Conservation (phyloP, 2,329 filamentous ascomycete genomes). For the Rhinocladiella mackenziei region DNA sequence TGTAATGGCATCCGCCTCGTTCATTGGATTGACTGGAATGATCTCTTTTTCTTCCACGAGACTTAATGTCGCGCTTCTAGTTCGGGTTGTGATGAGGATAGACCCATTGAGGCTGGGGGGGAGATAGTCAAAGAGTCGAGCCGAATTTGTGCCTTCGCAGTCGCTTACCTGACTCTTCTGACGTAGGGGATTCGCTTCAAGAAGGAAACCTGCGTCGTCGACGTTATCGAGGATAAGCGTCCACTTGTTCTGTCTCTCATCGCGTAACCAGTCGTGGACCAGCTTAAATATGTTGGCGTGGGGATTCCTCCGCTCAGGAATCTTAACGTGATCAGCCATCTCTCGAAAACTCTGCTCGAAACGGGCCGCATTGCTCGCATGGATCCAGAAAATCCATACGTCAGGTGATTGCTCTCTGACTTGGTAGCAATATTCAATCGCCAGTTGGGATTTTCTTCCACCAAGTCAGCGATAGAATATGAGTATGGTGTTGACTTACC, state of each 20-base stretch:
- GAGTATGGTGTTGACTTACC: slow-evolving; percentile 27
- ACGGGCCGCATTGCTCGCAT: slow-evolving; percentile 23
- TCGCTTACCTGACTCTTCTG: not conserved
- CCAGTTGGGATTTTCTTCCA: slow-evolving; percentile 33
- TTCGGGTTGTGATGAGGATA: slow-evolving; percentile 23
- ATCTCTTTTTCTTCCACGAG: slow-evolving; percentile 8
- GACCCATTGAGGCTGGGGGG: slow-evolving; percentile 25
- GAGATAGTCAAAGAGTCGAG: slow-evolving; percentile 17
- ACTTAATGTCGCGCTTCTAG: not conserved
- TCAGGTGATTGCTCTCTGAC: slow-evolving; percentile 21
- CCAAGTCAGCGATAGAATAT: not conserved
- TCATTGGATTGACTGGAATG: slow-evolving; percentile 21
- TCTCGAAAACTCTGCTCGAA: slow-evolving; percentile 30
- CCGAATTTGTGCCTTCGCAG: not conserved
- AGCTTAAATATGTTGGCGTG: slow-evolving; percentile 34
- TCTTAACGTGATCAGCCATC: slow-evolving; percentile 23
- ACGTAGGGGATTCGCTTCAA: not conserved
- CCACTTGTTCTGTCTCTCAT: slow-evolving; percentile 30
- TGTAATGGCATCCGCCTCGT: slow-evolving; percentile 16
- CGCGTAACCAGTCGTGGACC: slow-evolving; percentile 27
- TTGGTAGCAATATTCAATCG: slow-evolving; percentile 30
- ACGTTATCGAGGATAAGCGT: slow-evolving; percentile 31
- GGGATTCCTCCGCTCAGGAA: slow-evolving; percentile 27
- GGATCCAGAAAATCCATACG: slow-evolving; percentile 33
- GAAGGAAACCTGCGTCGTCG: slow-evolving; percentile 28